A percentile compares a stretch with the other conserved stretches of the same genome.
phyloP scores from a whole-genome alignment of 495 filamentous ascomycete genomes.

The Trypethelium eluteriae region DNA sequence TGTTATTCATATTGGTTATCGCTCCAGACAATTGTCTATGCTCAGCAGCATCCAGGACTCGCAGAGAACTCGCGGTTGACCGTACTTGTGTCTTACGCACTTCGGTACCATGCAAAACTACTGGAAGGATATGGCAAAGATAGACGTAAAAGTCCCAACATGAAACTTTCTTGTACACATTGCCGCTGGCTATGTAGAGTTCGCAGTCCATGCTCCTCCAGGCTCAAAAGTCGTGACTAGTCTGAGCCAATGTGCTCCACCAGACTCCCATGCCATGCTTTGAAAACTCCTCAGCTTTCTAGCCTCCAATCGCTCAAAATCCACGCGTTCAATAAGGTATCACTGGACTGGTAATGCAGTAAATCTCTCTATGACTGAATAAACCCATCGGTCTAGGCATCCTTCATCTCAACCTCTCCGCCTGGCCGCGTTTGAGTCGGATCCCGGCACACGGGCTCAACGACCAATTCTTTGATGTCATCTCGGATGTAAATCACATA shows the following conservation, averaged over 20 bases:
- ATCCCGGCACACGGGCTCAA: slow-evolving; percentile 52
- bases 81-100: too few species aligned
- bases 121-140: too few species aligned
- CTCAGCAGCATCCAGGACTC: neutral
- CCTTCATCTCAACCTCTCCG: neutral
- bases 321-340: neutral
- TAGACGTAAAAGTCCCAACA: too few species aligned
- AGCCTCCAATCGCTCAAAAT: neutral
- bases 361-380: neutral
- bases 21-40: neutral
- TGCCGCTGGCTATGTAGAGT: too few species aligned
- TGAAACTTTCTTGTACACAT: too few species aligned
- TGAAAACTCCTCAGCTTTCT: neutral
- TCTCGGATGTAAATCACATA: slow-evolving; percentile 80
- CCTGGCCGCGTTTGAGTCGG: slow-evolving; percentile 13
- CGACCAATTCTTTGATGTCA: slow-evolving; percentile 50
- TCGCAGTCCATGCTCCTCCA: too few species aligned
- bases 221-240: too few species aligned
- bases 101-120: too few species aligned
- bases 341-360: neutral
- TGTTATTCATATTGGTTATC: too few species aligned
- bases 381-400: neutral
- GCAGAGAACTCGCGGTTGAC: neutral
- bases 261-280: neutral
- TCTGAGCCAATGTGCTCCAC: too few species aligned